Evolutionary conservation across 495 filamentous ascomycete species (phyloP).

Genomic region (Podospora conica): DNA sequence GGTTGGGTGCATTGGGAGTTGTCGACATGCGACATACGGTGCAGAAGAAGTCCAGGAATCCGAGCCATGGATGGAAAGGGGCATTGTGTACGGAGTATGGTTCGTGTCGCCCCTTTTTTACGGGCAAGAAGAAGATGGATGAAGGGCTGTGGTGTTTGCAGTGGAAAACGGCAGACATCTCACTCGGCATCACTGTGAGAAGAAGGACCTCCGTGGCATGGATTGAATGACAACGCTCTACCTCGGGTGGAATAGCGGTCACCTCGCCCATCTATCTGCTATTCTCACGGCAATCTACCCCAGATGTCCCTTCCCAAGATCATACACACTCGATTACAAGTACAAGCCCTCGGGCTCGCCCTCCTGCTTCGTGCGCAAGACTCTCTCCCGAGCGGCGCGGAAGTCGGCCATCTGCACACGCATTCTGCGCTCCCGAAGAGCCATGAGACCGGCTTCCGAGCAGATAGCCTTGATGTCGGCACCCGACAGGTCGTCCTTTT

Average conservation of each 20-base stretch:
- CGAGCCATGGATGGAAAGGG: background rate
- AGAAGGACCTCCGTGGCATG: background rate
- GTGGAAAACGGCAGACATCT: background rate
- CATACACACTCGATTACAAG: conserved; percentile 56
- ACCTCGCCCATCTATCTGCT: conserved; percentile 18
- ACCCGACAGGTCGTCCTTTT: conserved; percentile 96
- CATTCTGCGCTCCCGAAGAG: conserved; percentile 92
- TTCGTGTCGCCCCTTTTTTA: background rate
- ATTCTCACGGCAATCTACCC: background rate
- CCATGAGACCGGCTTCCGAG: conserved; percentile 93
- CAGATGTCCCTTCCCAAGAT: background rate
- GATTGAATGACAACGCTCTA: background rate
- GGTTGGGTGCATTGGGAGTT: background rate
- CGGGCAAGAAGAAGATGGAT: background rate
- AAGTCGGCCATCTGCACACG: conserved; percentile 99
- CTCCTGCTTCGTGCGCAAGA: conserved; percentile 98
- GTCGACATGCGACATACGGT: no score
- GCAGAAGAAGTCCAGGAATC: background rate
- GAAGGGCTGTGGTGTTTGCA: background rate
- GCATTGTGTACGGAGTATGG: background rate
- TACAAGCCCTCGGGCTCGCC: conserved; percentile 98
- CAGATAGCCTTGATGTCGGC: conserved; percentile 99
- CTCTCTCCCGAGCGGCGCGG: conserved; percentile 81
- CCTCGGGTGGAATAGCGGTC: background rate
- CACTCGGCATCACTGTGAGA: background rate